phyloP scores from a whole-genome alignment of 192 early-diverging fungal genomes.

The Umbelopsis sp. region DNA sequence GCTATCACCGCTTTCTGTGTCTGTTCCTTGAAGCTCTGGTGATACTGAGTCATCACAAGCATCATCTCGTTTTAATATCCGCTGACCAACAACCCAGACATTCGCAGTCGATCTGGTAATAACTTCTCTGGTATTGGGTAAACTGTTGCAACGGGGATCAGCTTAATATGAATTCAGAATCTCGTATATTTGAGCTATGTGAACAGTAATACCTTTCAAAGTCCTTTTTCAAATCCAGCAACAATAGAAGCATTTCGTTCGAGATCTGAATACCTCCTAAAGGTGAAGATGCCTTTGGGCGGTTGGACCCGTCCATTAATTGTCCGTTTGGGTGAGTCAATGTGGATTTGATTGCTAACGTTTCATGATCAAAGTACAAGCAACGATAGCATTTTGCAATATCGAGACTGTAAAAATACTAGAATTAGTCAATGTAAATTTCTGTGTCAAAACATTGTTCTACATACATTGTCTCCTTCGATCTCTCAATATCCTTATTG shows the following conservation, averaged over 20 bases:
- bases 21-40: not conserved
- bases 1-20: not conserved
- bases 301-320: constrained; percentile 5
- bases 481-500: constrained; percentile 18
- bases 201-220: constrained; percentile 40
- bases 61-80: constrained; percentile 23
- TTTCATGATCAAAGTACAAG: constrained; percentile 49
- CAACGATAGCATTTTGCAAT: constrained; percentile 35
- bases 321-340: constrained; percentile 20
- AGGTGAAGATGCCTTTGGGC: not conserved
- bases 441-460: too few relatives aligned
- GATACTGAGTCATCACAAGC: not conserved
- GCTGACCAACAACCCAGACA: constrained; percentile 57
- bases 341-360: constrained; percentile 51
- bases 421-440: not conserved
- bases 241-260: constrained; percentile 50
- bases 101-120: constrained; percentile 54
- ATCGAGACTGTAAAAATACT: constrained; percentile 7
- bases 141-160: constrained; percentile 9
- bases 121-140: constrained; percentile 48
- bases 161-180: not conserved
- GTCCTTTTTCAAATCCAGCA: constrained; percentile 56
- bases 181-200: too few relatives aligned
- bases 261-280: constrained; percentile 38
- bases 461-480: constrained; percentile 30